Evolutionary conservation across 352 stramenopile genomes (phyloP).

Genomic region (Phytophthora sp.): DNA sequence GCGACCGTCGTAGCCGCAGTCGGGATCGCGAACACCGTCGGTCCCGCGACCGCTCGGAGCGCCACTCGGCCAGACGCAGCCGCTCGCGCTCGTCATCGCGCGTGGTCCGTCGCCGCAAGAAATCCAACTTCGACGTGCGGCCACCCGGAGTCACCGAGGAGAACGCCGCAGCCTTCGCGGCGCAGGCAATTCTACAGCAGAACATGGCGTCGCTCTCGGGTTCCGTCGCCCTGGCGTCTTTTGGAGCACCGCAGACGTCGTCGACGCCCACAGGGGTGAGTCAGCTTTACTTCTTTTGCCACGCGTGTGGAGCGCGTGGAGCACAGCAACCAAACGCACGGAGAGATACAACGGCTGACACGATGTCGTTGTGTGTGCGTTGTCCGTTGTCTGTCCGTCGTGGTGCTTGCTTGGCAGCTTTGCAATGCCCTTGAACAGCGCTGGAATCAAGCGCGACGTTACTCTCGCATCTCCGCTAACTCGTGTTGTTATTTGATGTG

Average conservation of each 20-base stretch:
- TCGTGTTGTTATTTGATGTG: constrained; percentile 33
- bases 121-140: constrained; percentile 87
- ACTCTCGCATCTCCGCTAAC: constrained; percentile 37
- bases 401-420: constrained; percentile 39
- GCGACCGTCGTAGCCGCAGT: constrained; percentile 48
- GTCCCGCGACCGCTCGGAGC: constrained; percentile 47
- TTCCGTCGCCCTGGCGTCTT: constrained; percentile 67
- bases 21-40: constrained; percentile 41
- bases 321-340: constrained; percentile 33
- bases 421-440: constrained; percentile 23
- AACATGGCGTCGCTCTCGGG: constrained; percentile 78
- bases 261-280: constrained; percentile 31
- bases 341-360: constrained; percentile 51
- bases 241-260: constrained; percentile 47
- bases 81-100: constrained; percentile 53
- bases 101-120: constrained; percentile 63
- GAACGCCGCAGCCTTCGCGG: constrained; percentile 81
- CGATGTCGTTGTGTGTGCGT: constrained; percentile 53
- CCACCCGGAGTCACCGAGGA: constrained; percentile 83
- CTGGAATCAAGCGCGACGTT: constrained; percentile 26
- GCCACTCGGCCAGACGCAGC: constrained; percentile 47
- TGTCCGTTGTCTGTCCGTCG: constrained; percentile 59
- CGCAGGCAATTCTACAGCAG: constrained; percentile 86
- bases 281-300: constrained; percentile 10
- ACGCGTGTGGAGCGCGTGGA: no score